These are phyloP conservation scores for Boletus speciosus DNA, from an alignment of 768 basidiomycete species.

Conservation along the genomic window DNA sequence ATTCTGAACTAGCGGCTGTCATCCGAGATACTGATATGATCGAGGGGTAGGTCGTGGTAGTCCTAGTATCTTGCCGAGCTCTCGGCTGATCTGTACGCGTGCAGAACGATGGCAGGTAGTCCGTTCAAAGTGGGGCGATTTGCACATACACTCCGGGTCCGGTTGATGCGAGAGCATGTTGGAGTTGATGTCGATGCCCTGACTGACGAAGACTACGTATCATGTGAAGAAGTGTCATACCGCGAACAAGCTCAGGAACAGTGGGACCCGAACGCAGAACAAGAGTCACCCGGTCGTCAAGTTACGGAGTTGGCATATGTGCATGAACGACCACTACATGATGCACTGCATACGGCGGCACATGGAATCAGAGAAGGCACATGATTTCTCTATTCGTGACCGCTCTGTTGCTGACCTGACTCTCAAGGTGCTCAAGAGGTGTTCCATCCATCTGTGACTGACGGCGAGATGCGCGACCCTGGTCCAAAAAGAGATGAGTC, in stretches of 20 bases:
- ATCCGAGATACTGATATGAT: conserved; percentile 98
- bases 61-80: not conserved
- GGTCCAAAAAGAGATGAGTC: conserved; percentile 27
- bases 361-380: conserved; percentile 52
- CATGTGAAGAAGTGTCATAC: conserved; percentile 46
- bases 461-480: not conserved
- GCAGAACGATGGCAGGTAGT: conserved; percentile 87
- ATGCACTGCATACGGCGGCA: conserved; percentile 34
- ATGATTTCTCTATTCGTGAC: not conserved
- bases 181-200: conserved; percentile 92
- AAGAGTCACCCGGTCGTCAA: conserved; percentile 43
- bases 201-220: conserved; percentile 69
- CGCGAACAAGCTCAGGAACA: conserved; percentile 47
- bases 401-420: conserved; percentile 1
- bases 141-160: conserved; percentile 88
- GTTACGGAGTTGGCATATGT: conserved; percentile 39
- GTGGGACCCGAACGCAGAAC: conserved; percentile 76
- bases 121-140: conserved; percentile 97
- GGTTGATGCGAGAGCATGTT: conserved; percentile 95
- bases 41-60: conserved; percentile 59
- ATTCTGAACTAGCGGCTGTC: conserved; percentile 91
- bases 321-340: conserved; percentile 31
- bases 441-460: conserved; percentile 32
- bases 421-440: conserved; percentile 40
- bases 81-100: conserved; percentile 1